Percentiles rank a stretch among this genome's conserved stretches.
These are phyloP conservation scores for Pichia sp. DNA, from an alignment of 1,139 yeast genomes.

Conservation along the genomic window DNA sequence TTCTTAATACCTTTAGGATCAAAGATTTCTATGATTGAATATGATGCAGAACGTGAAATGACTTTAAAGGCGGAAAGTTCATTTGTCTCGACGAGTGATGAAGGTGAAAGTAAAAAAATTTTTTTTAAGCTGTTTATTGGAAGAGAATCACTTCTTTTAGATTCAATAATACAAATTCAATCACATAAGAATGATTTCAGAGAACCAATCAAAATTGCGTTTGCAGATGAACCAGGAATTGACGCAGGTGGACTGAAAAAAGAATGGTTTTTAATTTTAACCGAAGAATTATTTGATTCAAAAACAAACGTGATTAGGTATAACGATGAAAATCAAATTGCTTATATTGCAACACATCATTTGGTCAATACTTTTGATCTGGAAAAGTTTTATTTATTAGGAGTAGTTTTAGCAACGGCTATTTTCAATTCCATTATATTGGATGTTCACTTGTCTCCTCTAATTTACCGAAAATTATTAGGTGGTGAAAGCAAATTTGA, in stretches of 20 bases:
- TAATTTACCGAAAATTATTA: conserved; percentile 68
- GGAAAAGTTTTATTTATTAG: conserved; percentile 69
- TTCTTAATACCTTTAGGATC: conserved; percentile 76
- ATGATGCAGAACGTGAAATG: conserved; percentile 79
- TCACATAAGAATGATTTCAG: conserved; percentile 56
- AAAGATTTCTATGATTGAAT: conserved; percentile 72
- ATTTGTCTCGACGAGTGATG: conserved; percentile 62
- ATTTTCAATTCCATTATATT: conserved; percentile 84
- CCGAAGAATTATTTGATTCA: conserved; percentile 64
- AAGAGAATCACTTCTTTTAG: conserved; percentile 61
- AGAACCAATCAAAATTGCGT: conserved; percentile 72
- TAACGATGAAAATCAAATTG: conserved; percentile 61
- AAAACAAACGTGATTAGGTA: conserved; percentile 55
- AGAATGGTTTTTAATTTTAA: conserved; percentile 82
- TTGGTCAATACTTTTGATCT: conserved; percentile 23
- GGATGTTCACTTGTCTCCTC: conserved; percentile 70
- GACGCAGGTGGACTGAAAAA: conserved; percentile 93
- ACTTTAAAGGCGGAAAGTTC: conserved; percentile 88
- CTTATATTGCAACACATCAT: conserved; percentile 59
- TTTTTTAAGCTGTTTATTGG: conserved; percentile 64
- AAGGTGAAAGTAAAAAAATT: conserved; percentile 57
- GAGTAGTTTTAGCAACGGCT: conserved; percentile 83
- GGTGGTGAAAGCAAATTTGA: conserved; percentile 45
- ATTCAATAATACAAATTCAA: conserved; percentile 65
- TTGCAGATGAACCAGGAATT: conserved; percentile 81